phyloP scores from a whole-genome alignment of 2,329 filamentous ascomycete species.

The Dissoconium aciculare region DNA sequence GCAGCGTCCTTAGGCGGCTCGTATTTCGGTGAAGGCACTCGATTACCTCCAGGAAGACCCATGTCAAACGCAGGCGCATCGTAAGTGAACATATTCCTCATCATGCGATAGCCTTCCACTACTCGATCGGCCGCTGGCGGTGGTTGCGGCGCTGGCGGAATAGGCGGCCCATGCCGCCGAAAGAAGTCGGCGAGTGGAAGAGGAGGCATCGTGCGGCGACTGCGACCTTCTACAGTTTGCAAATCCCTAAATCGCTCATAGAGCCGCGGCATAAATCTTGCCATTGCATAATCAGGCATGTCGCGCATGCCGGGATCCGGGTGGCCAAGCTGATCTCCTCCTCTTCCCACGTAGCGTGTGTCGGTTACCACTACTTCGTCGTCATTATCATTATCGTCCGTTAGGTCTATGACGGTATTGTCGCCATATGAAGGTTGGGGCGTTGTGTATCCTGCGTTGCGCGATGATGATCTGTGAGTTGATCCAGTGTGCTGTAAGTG shows the following conservation, averaged over 20 bases:
- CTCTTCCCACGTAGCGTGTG: constrained; percentile 12
- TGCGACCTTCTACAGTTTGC: not conserved
- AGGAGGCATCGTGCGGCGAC: not conserved
- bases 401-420: constrained; percentile 22
- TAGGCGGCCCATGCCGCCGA: too few species aligned
- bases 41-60: constrained; percentile 18
- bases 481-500: constrained; percentile 8
- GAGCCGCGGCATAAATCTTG: too few species aligned
- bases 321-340: constrained; percentile 13
- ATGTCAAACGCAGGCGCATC: constrained; percentile 31
- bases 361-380: constrained; percentile 19
- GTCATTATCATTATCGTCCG: constrained; percentile 18
- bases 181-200: not conserved
- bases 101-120: not conserved
- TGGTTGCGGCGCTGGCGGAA: too few species aligned
- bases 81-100: constrained; percentile 23
- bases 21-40: constrained; percentile 34
- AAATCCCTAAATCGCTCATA: not conserved
- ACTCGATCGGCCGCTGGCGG: not conserved
- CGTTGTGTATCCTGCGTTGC: too few species aligned
- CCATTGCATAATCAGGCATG: too few species aligned
- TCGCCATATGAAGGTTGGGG: constrained; percentile 12
- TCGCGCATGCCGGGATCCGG: constrained; percentile 8
- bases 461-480: too few species aligned
- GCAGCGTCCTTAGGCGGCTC: constrained; percentile 49